Percentiles rank a stretch among this genome's conserved stretches.
Evolutionary conservation across 495 filamentous ascomycete species (phyloP).

Genomic region (Aspergillus carlsbadensis): DNA sequence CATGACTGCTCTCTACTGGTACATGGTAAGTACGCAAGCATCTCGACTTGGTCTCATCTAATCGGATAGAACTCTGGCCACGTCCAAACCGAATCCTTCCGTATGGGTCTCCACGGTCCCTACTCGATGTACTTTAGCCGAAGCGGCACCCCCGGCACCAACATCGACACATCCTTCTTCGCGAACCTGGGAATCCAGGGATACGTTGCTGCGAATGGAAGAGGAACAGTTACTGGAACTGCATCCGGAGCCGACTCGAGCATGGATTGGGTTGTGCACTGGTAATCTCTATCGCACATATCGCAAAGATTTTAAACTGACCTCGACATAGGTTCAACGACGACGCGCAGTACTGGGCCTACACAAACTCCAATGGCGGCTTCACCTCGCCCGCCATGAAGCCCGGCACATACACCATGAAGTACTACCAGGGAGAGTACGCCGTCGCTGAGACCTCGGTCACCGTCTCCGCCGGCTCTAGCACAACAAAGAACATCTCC

Average conservation of each 20-base stretch:
- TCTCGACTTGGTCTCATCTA: background rate
- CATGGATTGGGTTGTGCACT: slow-evolving; percentile 57
- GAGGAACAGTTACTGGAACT: slow-evolving; percentile 60
- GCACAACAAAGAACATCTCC: slow-evolving; percentile 53
- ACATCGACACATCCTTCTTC: slow-evolving; percentile 59
- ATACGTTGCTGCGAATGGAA: slow-evolving; percentile 50
- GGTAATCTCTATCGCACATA: slow-evolving; percentile 31
- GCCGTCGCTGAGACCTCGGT: slow-evolving; percentile 53
- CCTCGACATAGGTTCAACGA: slow-evolving; percentile 44
- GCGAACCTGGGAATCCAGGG: slow-evolving; percentile 55
- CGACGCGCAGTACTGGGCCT: slow-evolving; percentile 64
- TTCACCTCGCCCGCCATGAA: slow-evolving; percentile 69
- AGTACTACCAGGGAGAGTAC: slow-evolving; percentile 64
- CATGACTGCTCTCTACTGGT: slow-evolving; percentile 63
- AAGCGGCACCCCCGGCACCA: slow-evolving; percentile 51
- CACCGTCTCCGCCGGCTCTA: slow-evolving; percentile 53
- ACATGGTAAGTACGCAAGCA: slow-evolving; percentile 48
- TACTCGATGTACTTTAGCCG: slow-evolving; percentile 63
- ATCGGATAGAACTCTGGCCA: slow-evolving; percentile 22
- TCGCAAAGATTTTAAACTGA: too few relatives aligned
- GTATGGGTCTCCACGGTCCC: slow-evolving; percentile 66
- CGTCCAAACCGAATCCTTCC: slow-evolving; percentile 60
- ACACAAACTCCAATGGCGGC: slow-evolving; percentile 47
- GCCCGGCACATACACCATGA: slow-evolving; percentile 65
- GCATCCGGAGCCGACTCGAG: slow-evolving; percentile 52